A percentile compares a stretch with the other conserved stretches of the same genome.
phyloP scores from a whole-genome alignment of 2,329 filamentous ascomycete species.

The Fusarium sp. region DNA sequence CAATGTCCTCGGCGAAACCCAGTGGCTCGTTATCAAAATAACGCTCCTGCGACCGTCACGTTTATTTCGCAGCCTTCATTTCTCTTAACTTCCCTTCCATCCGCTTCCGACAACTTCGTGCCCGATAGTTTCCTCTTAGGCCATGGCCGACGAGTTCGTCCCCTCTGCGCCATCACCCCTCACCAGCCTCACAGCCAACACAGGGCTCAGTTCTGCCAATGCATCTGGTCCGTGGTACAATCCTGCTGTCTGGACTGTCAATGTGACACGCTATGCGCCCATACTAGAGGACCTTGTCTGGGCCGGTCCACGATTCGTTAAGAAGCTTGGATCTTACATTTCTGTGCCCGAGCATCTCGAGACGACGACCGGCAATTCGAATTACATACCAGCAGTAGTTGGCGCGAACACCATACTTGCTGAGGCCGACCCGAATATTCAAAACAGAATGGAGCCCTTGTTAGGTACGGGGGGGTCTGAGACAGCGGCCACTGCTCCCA shows the following conservation, averaged over 20 bases:
- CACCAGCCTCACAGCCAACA: slow-evolving; percentile 31
- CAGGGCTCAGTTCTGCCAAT: slow-evolving; percentile 15
- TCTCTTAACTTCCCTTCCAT: neutral
- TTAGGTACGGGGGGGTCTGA: slow-evolving; percentile 22
- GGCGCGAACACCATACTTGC: slow-evolving; percentile 35
- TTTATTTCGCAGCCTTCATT: neutral
- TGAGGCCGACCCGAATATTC: slow-evolving; percentile 40
- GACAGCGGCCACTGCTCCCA: slow-evolving; percentile 31
- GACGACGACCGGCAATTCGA: slow-evolving; percentile 54
- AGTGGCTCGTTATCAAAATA: slow-evolving; percentile 24
- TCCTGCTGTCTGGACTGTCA: slow-evolving; percentile 66
- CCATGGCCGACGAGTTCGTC: slow-evolving; percentile 41
- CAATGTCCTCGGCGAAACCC: slow-evolving; percentile 33
- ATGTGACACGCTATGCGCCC: slow-evolving; percentile 69
- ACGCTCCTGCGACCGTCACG: neutral
- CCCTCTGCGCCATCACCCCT: slow-evolving; percentile 31
- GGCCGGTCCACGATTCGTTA: slow-evolving; percentile 76
- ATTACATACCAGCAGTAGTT: slow-evolving; percentile 31
- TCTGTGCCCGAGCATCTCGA: slow-evolving; percentile 69
- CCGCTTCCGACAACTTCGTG: neutral
- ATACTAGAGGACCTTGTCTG: slow-evolving; percentile 75
- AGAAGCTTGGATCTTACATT: slow-evolving; percentile 73
- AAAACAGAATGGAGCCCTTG: slow-evolving; percentile 46
- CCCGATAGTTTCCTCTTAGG: slow-evolving; percentile 17
- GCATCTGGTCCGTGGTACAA: slow-evolving; percentile 59